Evolutionary conservation across 768 basidiomycete species (phyloP).

Genomic region (Tricholomella constricta): DNA sequence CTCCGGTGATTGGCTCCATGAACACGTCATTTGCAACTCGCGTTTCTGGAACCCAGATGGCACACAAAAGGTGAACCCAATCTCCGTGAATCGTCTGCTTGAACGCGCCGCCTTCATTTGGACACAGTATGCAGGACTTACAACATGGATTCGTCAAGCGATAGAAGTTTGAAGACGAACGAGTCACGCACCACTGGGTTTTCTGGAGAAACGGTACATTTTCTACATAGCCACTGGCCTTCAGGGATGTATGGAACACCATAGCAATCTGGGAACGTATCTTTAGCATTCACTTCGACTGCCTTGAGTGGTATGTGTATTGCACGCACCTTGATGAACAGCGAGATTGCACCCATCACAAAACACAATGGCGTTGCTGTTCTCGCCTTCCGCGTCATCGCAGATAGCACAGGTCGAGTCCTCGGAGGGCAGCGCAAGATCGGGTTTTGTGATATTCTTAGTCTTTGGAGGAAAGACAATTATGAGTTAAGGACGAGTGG

Average conservation of each 20-base stretch:
- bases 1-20: constrained; percentile 96
- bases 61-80: constrained; percentile 96
- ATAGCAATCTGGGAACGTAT: constrained; percentile 76
- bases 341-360: constrained; percentile 99
- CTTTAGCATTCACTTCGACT: neutral
- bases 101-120: constrained; percentile 96
- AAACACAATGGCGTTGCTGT: constrained; percentile 98
- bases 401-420: constrained; percentile 97
- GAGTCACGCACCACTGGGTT: constrained; percentile 80
- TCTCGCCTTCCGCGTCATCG: constrained; percentile 98
- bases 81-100: constrained; percentile 92
- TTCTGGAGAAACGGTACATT: constrained; percentile 97
- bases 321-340: constrained; percentile 89
- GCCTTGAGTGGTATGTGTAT: neutral
- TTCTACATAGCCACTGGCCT: constrained; percentile 98
- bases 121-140: constrained; percentile 93
- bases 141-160: neutral
- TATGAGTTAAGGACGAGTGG: no score
- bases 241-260: constrained; percentile 99
- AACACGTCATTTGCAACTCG: constrained; percentile 92
- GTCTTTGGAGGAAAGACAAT: constrained; percentile 52
- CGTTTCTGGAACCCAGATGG: constrained; percentile 97
- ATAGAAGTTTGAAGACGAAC: neutral
- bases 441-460: constrained; percentile 90
- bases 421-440: constrained; percentile 86